These are phyloP conservation scores for Coemansia sp. DNA, from an alignment of 192 early-diverging fungal species.

Conservation along the genomic window DNA sequence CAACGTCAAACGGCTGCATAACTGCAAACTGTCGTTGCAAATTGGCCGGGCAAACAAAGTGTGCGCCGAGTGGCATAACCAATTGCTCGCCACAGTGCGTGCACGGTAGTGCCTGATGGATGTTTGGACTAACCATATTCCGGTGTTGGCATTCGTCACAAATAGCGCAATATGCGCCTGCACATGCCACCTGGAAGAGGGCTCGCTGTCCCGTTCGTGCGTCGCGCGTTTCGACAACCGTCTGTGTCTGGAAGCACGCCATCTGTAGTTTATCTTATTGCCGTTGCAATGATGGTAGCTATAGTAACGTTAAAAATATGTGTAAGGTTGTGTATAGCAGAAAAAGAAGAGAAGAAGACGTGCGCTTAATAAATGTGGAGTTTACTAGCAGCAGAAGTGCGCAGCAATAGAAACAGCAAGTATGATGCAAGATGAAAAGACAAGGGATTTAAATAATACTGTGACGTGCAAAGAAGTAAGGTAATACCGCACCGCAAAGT, in stretches of 20 bases:
- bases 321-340: neutral
- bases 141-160: slow-evolving; percentile 42
- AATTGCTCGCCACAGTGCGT: slow-evolving; percentile 34
- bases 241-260: slow-evolving; percentile 4
- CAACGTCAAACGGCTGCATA: slow-evolving; percentile 38
- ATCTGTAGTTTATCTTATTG: neutral
- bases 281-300: neutral
- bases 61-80: slow-evolving; percentile 40
- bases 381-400: neutral
- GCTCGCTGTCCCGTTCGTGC: slow-evolving; percentile 9
- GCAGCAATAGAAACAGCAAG: neutral
- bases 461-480: neutral
- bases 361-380: neutral
- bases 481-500: neutral
- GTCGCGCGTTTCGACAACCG: slow-evolving; percentile 12
- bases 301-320: neutral
- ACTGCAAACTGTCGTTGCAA: slow-evolving; percentile 42
- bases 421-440: neutral
- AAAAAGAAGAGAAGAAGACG: slow-evolving; percentile 4
- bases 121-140: slow-evolving; percentile 42
- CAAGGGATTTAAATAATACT: neutral
- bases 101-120: slow-evolving; percentile 30
- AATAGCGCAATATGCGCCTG: slow-evolving; percentile 30
- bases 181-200: slow-evolving; percentile 23
- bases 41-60: slow-evolving; percentile 43